Percentiles rank a stretch among this genome's conserved stretches.
Evolutionary conservation across 257 asterid genomes (phyloP).

Genomic region (Rauvolfia tetraphylla): DNA sequence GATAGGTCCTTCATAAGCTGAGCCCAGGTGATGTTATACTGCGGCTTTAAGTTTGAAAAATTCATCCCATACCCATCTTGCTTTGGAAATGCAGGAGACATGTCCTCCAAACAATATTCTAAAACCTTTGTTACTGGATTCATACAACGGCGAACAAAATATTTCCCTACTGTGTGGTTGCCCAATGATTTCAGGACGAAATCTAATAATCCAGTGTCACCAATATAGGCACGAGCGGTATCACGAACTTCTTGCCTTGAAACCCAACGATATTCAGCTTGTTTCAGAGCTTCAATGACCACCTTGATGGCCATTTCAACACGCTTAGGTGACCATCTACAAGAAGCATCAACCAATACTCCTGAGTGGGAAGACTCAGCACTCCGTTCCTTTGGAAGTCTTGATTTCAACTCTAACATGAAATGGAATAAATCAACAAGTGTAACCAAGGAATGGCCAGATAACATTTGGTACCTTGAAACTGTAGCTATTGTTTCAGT

Average conservation of each 20-base stretch:
- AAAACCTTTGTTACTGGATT: constrained; percentile 90
- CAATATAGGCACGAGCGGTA: constrained; percentile 77
- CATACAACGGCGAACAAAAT: constrained; percentile 71
- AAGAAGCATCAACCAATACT: constrained; percentile 68
- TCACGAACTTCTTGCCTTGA: constrained; percentile 90
- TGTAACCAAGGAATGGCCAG: constrained; percentile 61
- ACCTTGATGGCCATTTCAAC: constrained; percentile 91
- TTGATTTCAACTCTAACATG: constrained; percentile 60
- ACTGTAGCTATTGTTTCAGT: constrained; percentile 48
- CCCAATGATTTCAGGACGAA: constrained; percentile 93
- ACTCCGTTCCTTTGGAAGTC: constrained; percentile 50
- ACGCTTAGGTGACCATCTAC: constrained; percentile 95
- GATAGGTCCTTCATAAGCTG: constrained; percentile 75
- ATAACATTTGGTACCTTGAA: constrained; percentile 63
- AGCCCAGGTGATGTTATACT: constrained; percentile 44
- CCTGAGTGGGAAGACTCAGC: constrained; percentile 37
- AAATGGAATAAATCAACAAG: constrained; percentile 63
- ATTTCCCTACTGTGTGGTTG: constrained; percentile 86
- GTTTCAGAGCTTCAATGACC: constrained; percentile 79
- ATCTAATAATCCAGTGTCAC: constrained; percentile 90
- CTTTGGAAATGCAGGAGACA: constrained; percentile 46
- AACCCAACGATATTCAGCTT: constrained; percentile 74
- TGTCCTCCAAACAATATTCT: constrained; percentile 84
- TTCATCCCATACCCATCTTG: constrained; percentile 32
- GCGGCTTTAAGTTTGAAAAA: constrained; percentile 32